Conservation (phyloP, 768 basidiomycete species). For the Lanmaoa pseudosensibilis region DNA sequence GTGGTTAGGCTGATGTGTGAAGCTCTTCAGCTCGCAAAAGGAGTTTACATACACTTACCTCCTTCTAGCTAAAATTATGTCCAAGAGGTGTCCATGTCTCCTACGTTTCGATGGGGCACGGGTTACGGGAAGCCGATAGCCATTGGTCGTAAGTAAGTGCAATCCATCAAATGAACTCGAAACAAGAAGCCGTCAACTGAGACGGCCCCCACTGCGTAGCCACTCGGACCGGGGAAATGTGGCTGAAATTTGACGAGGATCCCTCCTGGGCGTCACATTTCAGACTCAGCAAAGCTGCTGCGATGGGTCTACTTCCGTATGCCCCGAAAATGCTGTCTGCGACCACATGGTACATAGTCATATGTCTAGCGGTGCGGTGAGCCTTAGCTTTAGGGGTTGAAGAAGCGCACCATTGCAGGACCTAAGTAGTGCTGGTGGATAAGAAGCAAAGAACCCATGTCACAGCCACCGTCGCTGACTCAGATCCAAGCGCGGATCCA, state of each 20-base stretch:
- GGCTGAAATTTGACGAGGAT: background rate
- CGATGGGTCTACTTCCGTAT: too few species aligned
- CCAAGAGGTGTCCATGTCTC: background rate
- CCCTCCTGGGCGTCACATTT: background rate
- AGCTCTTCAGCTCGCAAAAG: background rate
- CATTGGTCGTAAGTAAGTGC: background rate
- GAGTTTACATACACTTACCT: slow-evolving; percentile 1
- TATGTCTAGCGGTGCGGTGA: background rate
- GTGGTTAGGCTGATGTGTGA: background rate
- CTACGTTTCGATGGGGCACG: too few species aligned
- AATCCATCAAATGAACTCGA: too few species aligned
- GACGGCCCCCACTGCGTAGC: too few species aligned
- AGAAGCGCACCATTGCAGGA: background rate
- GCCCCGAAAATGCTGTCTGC: too few species aligned
- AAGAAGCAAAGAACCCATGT: background rate
- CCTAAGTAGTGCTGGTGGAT: background rate
- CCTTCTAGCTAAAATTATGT: background rate
- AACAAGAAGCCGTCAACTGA: too few species aligned
- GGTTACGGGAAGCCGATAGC: background rate
- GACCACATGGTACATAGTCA: background rate
- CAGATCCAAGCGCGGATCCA: too few species aligned
- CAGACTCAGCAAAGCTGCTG: background rate
- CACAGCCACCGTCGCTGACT: background rate
- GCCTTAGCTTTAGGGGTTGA: background rate
- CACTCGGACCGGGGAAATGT: too few species aligned